Percentiles rank a stretch among this genome's conserved stretches.
Evolutionary conservation across 2,329 filamentous ascomycete genomes (phyloP).

Genomic region (Zasmidium citrigriseum): DNA sequence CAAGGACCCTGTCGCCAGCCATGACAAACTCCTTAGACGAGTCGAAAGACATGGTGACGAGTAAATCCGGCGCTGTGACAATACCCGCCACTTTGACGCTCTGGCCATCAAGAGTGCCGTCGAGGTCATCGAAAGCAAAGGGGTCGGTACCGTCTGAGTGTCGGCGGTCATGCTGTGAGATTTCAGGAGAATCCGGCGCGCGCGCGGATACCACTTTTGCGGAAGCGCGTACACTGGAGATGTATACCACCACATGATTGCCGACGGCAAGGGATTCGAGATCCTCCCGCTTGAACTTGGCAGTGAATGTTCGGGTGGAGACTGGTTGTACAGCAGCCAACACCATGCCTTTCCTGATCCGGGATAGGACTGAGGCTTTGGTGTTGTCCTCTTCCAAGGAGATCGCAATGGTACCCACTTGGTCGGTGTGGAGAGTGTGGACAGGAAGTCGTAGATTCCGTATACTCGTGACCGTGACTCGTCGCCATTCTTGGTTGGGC

Average conservation of each 20-base stretch:
- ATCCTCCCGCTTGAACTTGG: conserved; percentile 66
- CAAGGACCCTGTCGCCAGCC: conserved; percentile 66
- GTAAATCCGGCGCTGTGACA: conserved; percentile 33
- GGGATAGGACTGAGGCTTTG: conserved; percentile 32
- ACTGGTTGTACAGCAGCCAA: conserved; percentile 64
- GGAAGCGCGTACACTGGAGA: conserved; percentile 80
- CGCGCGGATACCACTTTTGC: conserved; percentile 65
- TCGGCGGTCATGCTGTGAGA: background rate
- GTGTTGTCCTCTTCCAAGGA: conserved; percentile 49
- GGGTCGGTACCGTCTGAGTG: conserved; percentile 39
- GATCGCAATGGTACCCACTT: conserved; percentile 87
- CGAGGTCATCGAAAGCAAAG: conserved; percentile 29
- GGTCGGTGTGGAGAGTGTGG: conserved; percentile 70
- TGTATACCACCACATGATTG: conserved; percentile 76
- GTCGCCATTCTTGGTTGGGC: conserved; percentile 69
- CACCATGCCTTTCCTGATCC: conserved; percentile 78
- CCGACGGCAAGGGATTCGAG: conserved; percentile 66
- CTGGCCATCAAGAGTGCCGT: conserved; percentile 7
- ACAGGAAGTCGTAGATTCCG: conserved; percentile 86
- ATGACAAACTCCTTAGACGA: conserved; percentile 73
- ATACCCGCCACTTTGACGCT: conserved; percentile 25
- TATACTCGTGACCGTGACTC: conserved; percentile 79
- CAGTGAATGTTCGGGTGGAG: conserved; percentile 53
- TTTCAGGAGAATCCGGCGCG: conserved; percentile 29
- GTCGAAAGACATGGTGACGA: conserved; percentile 69